Percentiles rank a stretch among this genome's conserved stretches.
phyloP scores from a whole-genome alignment of 164 flowering plant genomes.

The Dillenia suffruticosa region DNA sequence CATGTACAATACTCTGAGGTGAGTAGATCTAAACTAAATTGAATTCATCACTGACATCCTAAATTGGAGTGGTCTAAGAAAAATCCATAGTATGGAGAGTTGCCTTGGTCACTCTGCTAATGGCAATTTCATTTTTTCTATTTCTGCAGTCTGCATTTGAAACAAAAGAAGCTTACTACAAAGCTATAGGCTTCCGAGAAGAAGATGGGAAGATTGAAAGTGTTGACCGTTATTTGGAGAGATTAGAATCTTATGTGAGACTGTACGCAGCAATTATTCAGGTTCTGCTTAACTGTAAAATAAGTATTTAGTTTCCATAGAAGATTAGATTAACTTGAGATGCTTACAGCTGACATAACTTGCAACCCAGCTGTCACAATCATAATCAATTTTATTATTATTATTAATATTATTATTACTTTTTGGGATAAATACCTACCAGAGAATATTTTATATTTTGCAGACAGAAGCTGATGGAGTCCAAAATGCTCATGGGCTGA shows the following conservation, averaged over 20 bases:
- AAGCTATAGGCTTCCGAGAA: constrained; percentile 61
- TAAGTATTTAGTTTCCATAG: too few relatives aligned
- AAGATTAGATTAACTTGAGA: too few relatives aligned
- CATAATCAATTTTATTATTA: too few relatives aligned
- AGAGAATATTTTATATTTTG: constrained; percentile 10
- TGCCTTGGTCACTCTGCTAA: background rate
- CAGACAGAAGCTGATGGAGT: constrained; percentile 69
- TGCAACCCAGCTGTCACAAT: too few relatives aligned
- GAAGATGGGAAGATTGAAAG: constrained; percentile 68
- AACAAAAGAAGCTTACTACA: constrained; percentile 57
- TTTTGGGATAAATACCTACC: background rate
- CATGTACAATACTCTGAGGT: constrained; percentile 71
- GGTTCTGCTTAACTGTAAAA: constrained; percentile 30
- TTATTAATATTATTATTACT: too few relatives aligned
- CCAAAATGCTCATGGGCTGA: constrained; percentile 64
- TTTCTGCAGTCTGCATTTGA: constrained; percentile 47
- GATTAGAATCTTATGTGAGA: constrained; percentile 58
- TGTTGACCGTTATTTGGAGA: constrained; percentile 38
- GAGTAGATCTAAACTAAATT: background rate
- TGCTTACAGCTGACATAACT: too few relatives aligned
- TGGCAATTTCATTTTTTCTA: constrained; percentile 2
- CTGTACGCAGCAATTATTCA: constrained; percentile 85
- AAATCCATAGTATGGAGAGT: too few relatives aligned
- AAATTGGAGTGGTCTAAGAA: too few relatives aligned
- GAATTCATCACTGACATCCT: too few relatives aligned